phyloP scores from a whole-genome alignment of 345 rosid genomes.

The Aegle marmelos region DNA sequence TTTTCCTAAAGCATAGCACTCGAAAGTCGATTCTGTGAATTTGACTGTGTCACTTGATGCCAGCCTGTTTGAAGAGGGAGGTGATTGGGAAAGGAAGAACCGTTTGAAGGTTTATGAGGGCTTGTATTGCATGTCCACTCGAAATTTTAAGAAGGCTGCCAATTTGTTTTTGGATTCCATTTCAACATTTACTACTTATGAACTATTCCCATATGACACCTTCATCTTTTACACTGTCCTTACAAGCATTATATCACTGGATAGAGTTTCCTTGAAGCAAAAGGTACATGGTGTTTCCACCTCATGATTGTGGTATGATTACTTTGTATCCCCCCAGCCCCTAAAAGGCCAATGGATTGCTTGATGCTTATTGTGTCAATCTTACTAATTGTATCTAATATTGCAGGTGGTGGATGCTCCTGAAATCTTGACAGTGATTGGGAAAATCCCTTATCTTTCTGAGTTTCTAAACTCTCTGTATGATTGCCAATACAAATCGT shows the following conservation, averaged over 20 bases:
- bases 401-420: constrained; percentile 98
- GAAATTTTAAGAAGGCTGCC: constrained; percentile 90
- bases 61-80: constrained; percentile 99
- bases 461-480: constrained; percentile 92
- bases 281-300: constrained; percentile 50
- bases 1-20: not conserved
- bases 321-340: not conserved
- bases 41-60: constrained; percentile 10
- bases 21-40: not conserved
- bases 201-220: constrained; percentile 89
- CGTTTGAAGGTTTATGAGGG: constrained; percentile 97
- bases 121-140: constrained; percentile 83
- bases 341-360: not conserved
- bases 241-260: constrained; percentile 90
- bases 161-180: constrained; percentile 88
- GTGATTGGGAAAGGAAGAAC: constrained; percentile 99
- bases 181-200: constrained; percentile 97
- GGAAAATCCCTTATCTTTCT: constrained; percentile 80
- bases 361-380: not conserved
- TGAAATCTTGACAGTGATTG: constrained; percentile 95
- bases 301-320: constrained; percentile 4
- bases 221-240: constrained; percentile 96
- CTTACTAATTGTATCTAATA: constrained; percentile 10
- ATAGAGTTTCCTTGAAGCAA: constrained; percentile 94
- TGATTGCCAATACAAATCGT: constrained; percentile 89